phyloP scores from a whole-genome alignment of 192 early-diverging fungal genomes.

The Entomortierella lignicola region DNA sequence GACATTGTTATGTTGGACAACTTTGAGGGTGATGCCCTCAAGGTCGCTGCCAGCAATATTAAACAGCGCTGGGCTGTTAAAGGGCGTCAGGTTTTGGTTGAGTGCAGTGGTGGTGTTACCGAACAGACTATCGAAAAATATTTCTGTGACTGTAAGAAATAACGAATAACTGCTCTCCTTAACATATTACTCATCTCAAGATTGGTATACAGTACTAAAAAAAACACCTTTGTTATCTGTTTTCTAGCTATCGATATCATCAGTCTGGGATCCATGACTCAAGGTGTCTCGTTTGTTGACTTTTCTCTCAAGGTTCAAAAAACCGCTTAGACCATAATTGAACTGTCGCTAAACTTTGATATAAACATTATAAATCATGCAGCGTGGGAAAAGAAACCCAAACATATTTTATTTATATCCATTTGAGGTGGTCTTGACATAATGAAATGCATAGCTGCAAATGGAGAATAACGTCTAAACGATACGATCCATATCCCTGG shows the following conservation, averaged over 20 bases:
- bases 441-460: background rate
- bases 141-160: conserved; percentile 78
- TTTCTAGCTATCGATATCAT: conserved; percentile 84
- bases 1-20: conserved; percentile 99
- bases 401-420: conserved; percentile 6
- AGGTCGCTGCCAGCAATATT: conserved; percentile 73
- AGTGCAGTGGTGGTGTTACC: conserved; percentile 96
- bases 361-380: background rate
- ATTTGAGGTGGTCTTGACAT: background rate
- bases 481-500: conserved; percentile 96
- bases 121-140: conserved; percentile 83
- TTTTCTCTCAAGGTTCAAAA: conserved; percentile 94
- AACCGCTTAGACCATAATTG: conserved; percentile 9
- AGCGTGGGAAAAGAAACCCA: background rate
- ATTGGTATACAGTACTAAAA: no score
- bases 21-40: conserved; percentile 78
- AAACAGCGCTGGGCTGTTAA: conserved; percentile 77
- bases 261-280: conserved; percentile 92
- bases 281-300: conserved; percentile 95
- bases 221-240: no score
- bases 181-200: no score
- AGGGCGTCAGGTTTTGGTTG: conserved; percentile 82
- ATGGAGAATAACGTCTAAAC: conserved; percentile 66
- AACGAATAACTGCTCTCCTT: no score
- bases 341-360: no score